Evolutionary conservation across 345 rosid genomes (phyloP).

Genomic region (Pelargonium nanum): DNA sequence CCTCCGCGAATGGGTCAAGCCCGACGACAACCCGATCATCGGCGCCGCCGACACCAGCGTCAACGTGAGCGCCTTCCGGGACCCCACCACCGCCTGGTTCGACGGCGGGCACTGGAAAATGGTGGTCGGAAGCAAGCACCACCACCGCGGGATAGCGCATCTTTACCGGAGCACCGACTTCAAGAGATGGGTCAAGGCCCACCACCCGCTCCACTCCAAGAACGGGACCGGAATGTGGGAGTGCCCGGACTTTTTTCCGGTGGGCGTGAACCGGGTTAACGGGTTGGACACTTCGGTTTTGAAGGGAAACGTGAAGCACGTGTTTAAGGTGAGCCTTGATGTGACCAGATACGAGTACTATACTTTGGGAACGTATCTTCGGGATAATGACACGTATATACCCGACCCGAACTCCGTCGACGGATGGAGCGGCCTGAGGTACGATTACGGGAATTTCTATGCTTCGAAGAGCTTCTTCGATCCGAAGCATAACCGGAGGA

Average conservation of each 20-base stretch:
- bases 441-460: conserved; percentile 72
- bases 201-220: conserved; percentile 54
- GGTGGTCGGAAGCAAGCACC: conserved; percentile 40
- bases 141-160: conserved; percentile 48
- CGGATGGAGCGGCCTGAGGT: conserved; percentile 69
- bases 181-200: conserved; percentile 48
- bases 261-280: conserved; percentile 18
- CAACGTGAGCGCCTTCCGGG: conserved; percentile 74
- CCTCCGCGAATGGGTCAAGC: conserved; percentile 72
- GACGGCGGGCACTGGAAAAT: conserved; percentile 52
- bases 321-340: conserved; percentile 71
- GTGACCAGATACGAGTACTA: conserved; percentile 63
- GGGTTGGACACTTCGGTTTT: conserved; percentile 41
- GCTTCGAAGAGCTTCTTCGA: conserved; percentile 85
- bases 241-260: conserved; percentile 85
- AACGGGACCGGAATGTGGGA: conserved; percentile 72
- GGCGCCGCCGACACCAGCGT: conserved; percentile 29
- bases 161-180: conserved; percentile 64
- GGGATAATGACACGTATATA: conserved; percentile 29
- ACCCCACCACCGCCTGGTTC: conserved; percentile 85
- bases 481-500: conserved; percentile 33
- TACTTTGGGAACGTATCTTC: conserved; percentile 46
- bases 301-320: conserved; percentile 31
- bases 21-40: conserved; percentile 52
- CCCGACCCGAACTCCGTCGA: conserved; percentile 47